Percentiles rank a stretch among this genome's conserved stretches.
These are phyloP conservation scores for Podospora australis DNA, from an alignment of 495 filamentous ascomycete genomes.

Conservation along the genomic window DNA sequence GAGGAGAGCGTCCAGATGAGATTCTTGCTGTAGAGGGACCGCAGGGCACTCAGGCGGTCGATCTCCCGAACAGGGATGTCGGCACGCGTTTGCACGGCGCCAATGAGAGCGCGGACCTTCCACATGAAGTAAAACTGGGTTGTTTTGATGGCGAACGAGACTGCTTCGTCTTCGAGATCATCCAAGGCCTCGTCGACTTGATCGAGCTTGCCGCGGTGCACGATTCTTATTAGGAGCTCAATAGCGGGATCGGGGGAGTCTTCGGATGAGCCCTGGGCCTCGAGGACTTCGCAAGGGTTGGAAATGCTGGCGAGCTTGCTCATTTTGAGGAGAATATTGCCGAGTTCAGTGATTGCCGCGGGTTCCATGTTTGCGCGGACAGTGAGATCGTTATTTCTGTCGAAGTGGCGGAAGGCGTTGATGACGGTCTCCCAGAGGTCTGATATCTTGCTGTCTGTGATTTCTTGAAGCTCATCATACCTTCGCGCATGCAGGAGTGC, in stretches of 20 bases:
- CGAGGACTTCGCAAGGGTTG: constrained; percentile 66
- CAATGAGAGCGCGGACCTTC: constrained; percentile 57
- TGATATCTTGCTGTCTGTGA: constrained; percentile 70
- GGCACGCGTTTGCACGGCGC: constrained; percentile 32
- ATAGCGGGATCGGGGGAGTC: constrained; percentile 46
- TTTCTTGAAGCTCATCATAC: constrained; percentile 80
- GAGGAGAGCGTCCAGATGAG: constrained; percentile 61
- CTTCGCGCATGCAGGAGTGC: constrained; percentile 79
- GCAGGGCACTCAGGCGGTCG: constrained; percentile 51
- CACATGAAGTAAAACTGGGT: constrained; percentile 91
- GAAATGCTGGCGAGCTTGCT: constrained; percentile 75
- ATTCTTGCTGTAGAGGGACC: constrained; percentile 50
- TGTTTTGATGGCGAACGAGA: constrained; percentile 62
- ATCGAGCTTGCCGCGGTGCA: constrained; percentile 57
- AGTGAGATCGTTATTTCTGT: constrained; percentile 59
- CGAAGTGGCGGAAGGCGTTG: constrained; percentile 59
- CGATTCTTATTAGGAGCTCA: constrained; percentile 59
- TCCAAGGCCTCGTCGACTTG: constrained; percentile 58
- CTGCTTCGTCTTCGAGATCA: constrained; percentile 67
- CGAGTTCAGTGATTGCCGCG: constrained; percentile 58
- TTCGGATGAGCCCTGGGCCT: constrained; percentile 51
- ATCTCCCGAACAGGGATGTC: constrained; percentile 45
- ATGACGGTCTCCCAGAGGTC: constrained; percentile 80
- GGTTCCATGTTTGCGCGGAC: constrained; percentile 54
- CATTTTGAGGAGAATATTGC: constrained; percentile 75